Evolutionary conservation across 345 rosid species (phyloP).

Genomic region (Nasturtium officinale): DNA sequence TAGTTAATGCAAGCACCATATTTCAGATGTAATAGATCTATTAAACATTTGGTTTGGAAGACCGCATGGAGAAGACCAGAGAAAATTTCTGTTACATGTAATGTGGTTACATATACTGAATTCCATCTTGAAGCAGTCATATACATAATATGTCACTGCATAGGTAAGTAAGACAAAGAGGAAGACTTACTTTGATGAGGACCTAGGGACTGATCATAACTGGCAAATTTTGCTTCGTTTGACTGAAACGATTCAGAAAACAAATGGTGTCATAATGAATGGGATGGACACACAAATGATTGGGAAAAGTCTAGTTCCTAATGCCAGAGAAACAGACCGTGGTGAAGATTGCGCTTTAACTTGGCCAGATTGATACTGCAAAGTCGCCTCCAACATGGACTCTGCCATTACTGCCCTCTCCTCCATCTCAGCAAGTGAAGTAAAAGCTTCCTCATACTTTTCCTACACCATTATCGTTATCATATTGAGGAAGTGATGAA

Average conservation of each 20-base stretch:
- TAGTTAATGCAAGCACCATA: background rate
- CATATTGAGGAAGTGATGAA: slow-evolving; percentile 1
- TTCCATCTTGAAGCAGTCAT: background rate
- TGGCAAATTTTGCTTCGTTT: slow-evolving; percentile 56
- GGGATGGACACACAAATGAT: background rate
- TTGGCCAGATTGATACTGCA: slow-evolving; percentile 89
- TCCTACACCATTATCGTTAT: slow-evolving; percentile 56
- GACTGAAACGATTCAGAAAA: slow-evolving; percentile 46
- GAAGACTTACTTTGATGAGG: slow-evolving; percentile 50
- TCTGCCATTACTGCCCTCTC: slow-evolving; percentile 96
- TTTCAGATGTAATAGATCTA: background rate
- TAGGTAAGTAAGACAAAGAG: background rate
- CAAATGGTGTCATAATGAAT: slow-evolving; percentile 13
- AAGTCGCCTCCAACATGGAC: slow-evolving; percentile 96
- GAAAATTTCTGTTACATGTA: background rate
- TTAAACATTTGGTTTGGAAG: background rate
- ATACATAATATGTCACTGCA: background rate
- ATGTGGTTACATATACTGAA: background rate
- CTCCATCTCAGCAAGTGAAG: slow-evolving; percentile 86
- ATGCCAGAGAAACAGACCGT: slow-evolving; percentile 51
- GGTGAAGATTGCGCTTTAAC: slow-evolving; percentile 83
- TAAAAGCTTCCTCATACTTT: slow-evolving; percentile 80
- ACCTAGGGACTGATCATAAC: slow-evolving; percentile 65
- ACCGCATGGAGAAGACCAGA: background rate
- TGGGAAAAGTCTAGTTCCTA: background rate